Percentiles rank a stretch among this genome's conserved stretches.
phyloP scores from a whole-genome alignment of 2,329 filamentous ascomycete species.

The Xylaria sp. region DNA sequence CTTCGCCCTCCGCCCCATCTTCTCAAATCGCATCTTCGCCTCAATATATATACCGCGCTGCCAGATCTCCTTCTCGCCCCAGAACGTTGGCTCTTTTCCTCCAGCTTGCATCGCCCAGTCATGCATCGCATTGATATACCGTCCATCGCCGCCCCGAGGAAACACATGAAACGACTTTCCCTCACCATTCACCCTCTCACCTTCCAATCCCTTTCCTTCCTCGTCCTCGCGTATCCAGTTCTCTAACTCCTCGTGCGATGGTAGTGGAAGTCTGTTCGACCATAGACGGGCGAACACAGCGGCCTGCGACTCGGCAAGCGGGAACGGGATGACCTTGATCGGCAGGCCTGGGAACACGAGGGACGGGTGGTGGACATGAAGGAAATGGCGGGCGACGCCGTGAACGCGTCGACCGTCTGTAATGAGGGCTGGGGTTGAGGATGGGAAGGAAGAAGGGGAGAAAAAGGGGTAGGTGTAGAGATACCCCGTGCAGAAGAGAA shows the following conservation, averaged over 20 bases:
- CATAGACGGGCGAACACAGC: conserved; percentile 73
- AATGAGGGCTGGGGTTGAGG: conserved; percentile 46
- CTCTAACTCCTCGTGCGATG: conserved; percentile 58
- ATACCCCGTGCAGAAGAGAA: conserved; percentile 88
- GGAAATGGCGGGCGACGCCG: conserved; percentile 72
- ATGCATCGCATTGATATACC: conserved; percentile 64
- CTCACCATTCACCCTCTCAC: conserved; percentile 41
- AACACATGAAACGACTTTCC: conserved; percentile 45
- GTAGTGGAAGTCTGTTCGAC: conserved; percentile 63
- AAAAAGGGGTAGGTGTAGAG: conserved; percentile 79
- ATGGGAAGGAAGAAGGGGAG: conserved; percentile 30
- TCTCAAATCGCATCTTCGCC: conserved; percentile 68
- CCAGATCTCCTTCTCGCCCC: conserved; percentile 69
- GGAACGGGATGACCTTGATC: conserved; percentile 84
- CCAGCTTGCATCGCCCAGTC: conserved; percentile 51
- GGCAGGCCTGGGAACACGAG: conserved; percentile 71
- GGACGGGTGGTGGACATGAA: conserved; percentile 70
- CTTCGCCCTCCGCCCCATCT: conserved; percentile 57
- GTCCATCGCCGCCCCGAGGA: conserved; percentile 54
- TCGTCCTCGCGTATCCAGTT: conserved; percentile 61
- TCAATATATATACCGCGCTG: conserved; percentile 60
- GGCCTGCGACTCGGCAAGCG: conserved; percentile 71
- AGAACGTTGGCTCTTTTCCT: conserved; percentile 65
- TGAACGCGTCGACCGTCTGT: conserved; percentile 64
- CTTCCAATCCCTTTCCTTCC: conserved; percentile 44